A percentile compares a stretch with the other conserved stretches of the same genome.
Conservation (phyloP, 1,284 basidiomycete species). For the Singerocomus rubriflavus region DNA sequence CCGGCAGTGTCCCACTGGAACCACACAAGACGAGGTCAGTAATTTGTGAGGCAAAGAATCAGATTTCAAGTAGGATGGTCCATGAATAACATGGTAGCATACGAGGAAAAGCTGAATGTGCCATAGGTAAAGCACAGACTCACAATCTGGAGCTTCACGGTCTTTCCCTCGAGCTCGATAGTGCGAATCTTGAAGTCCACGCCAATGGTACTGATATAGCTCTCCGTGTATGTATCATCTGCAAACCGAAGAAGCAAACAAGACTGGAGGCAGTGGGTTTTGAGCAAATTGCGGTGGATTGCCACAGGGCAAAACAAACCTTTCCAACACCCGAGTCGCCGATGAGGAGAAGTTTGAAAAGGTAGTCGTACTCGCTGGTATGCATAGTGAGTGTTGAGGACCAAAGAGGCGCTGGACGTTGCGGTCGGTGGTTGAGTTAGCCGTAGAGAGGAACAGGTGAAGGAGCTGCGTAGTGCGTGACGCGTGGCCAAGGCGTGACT, state of each 20-base stretch:
- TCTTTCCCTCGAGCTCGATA: conserved; percentile 99
- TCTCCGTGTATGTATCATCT: conserved; percentile 99
- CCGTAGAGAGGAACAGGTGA: conserved; percentile 19
- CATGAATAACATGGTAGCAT: background rate
- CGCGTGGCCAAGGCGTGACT: conserved; percentile 35
- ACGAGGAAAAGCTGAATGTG: background rate
- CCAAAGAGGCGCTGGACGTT: conserved; percentile 20
- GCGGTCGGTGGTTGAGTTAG: conserved; percentile 19
- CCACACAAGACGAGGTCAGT: conserved; percentile 15
- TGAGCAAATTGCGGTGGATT: conserved; percentile 15
- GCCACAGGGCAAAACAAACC: conserved; percentile 43
- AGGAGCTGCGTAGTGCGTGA: conserved; percentile 40
- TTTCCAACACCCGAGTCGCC: conserved; percentile 97
- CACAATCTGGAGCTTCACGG: conserved; percentile 98
- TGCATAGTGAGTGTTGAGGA: conserved; percentile 55
- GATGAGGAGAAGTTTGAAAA: conserved; percentile 94
- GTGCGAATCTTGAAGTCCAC: conserved; percentile 99
- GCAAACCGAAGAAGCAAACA: conserved; percentile 98
- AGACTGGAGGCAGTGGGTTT: conserved; percentile 56
- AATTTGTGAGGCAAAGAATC: background rate
- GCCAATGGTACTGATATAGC: conserved; percentile 98
- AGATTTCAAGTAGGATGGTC: background rate
- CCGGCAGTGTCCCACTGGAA: conserved; percentile 91
- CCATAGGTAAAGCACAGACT: conserved; percentile 38
- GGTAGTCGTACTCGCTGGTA: conserved; percentile 94